phyloP scores from a whole-genome alignment of 2,329 filamentous ascomycete species.

The Botrytis fabae region DNA sequence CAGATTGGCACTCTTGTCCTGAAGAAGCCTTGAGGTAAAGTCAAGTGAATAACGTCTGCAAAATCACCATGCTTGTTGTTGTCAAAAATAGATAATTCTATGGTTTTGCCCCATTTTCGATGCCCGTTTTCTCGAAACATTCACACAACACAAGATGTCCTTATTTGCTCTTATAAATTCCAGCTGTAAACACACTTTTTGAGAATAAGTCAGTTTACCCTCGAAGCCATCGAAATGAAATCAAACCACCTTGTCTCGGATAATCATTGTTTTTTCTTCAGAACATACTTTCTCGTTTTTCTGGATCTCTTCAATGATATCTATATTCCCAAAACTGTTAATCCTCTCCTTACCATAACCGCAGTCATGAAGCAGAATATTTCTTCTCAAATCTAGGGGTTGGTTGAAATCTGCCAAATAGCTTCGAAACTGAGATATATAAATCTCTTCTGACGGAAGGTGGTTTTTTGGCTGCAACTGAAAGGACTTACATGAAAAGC shows the following conservation, averaged over 20 bases:
- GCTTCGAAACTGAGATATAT: not conserved
- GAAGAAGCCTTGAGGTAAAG: not conserved
- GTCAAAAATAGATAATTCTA: not conserved
- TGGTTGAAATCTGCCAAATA: rapidly evolving
- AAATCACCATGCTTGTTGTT: not conserved
- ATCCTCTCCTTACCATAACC: too few species aligned
- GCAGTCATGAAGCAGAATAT: not conserved
- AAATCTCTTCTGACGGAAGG: not conserved
- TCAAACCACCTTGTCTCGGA: too few species aligned
- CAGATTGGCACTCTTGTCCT: not conserved
- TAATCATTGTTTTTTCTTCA: too few species aligned
- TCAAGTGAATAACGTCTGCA: not conserved
- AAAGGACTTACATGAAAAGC: too few species aligned
- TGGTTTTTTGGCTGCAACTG: not conserved
- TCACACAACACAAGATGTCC: too few species aligned
- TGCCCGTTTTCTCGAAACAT: too few species aligned
- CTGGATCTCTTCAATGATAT: too few species aligned
- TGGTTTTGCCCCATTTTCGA: not conserved
- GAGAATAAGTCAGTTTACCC: not conserved
- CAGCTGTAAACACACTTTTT: not conserved
- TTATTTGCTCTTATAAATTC: not conserved
- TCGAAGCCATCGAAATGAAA: rapidly evolving
- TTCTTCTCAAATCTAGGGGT: too few species aligned
- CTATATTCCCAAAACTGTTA: too few species aligned
- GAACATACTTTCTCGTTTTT: rapidly evolving